These are phyloP conservation scores for Rosa rugosa DNA, from an alignment of 306 rosid species.

Conservation along the genomic window DNA sequence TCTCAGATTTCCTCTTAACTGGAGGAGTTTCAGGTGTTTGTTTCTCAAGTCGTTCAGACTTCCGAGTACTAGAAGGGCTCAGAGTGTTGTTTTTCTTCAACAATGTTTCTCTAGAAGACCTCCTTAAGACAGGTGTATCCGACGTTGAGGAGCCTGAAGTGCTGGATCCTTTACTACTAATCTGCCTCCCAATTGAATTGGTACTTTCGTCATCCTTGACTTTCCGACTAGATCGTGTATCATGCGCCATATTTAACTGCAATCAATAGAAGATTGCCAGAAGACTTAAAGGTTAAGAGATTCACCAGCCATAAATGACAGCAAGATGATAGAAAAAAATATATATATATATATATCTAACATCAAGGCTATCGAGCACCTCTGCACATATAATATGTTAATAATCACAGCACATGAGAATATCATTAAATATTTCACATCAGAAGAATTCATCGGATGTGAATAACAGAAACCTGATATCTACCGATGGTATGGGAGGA, in stretches of 20 bases:
- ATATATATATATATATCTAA: neutral
- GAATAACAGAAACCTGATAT: neutral
- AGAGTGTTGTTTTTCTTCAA: constrained; percentile 36
- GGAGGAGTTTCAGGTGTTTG: constrained; percentile 27
- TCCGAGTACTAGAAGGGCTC: constrained; percentile 36
- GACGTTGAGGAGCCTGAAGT: constrained; percentile 25
- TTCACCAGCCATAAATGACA: neutral
- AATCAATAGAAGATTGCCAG: constrained; percentile 13
- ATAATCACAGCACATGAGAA: neutral
- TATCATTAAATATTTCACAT: neutral
- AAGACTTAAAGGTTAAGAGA: neutral
- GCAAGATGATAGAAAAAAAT: neutral
- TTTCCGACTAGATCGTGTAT: constrained; percentile 45
- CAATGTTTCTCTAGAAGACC: constrained; percentile 49
- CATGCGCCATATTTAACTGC: constrained; percentile 50
- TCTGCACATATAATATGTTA: neutral
- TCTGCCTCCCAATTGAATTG: constrained; percentile 33
- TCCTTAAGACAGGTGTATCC: constrained; percentile 47
- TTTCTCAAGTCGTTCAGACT: constrained; percentile 48
- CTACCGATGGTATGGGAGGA: neutral
- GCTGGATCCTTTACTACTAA: constrained; percentile 34
- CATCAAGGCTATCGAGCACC: neutral
- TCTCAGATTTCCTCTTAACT: constrained; percentile 36
- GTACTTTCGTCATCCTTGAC: constrained; percentile 42
- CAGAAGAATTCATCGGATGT: neutral